Evolutionary conservation across 768 basidiomycete species (phyloP).

Genomic region (Boletales sp.): DNA sequence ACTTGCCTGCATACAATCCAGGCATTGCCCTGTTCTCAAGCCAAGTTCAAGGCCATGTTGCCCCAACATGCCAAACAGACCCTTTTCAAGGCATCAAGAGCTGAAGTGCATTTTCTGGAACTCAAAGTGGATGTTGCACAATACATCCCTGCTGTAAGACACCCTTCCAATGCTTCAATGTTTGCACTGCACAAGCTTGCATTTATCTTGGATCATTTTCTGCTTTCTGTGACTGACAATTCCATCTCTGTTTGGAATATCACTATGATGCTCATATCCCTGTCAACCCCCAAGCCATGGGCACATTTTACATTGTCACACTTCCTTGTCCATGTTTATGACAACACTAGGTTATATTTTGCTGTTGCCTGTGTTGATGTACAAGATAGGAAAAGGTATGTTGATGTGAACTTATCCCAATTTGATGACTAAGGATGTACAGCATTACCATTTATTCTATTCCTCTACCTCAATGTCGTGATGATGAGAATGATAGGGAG

Average conservation of each 20-base stretch:
- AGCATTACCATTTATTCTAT: slow-evolving; percentile 15
- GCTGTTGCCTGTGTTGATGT: slow-evolving; percentile 1
- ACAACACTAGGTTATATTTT: slow-evolving; percentile 13
- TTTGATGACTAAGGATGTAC: background rate
- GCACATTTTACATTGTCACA: slow-evolving; percentile 9
- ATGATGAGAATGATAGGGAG: background rate
- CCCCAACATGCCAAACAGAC: slow-evolving; percentile 9
- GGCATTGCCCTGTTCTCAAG: slow-evolving; percentile 11
- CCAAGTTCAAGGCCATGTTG: slow-evolving; percentile 11
- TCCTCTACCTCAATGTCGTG: background rate
- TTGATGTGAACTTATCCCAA: background rate
- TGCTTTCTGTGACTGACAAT: slow-evolving; percentile 14
- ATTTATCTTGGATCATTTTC: slow-evolving; percentile 20
- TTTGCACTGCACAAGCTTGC: slow-evolving; percentile 8
- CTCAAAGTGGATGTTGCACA: background rate
- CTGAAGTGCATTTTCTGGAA: slow-evolving; percentile 17
- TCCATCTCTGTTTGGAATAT: slow-evolving; percentile 16
- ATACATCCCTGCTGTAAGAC: background rate
- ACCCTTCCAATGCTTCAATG: background rate
- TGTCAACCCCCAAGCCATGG: slow-evolving; percentile 3
- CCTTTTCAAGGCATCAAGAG: slow-evolving; percentile 8
- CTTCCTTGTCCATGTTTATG: slow-evolving; percentile 1
- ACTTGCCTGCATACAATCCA: slow-evolving; percentile 8
- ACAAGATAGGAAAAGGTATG: slow-evolving; percentile 11
- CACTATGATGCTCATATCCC: background rate